A percentile compares a stretch with the other conserved stretches of the same genome.
Conservation (phyloP, 768 basidiomycete species). For the Rhodotorula diobovata region DNA sequence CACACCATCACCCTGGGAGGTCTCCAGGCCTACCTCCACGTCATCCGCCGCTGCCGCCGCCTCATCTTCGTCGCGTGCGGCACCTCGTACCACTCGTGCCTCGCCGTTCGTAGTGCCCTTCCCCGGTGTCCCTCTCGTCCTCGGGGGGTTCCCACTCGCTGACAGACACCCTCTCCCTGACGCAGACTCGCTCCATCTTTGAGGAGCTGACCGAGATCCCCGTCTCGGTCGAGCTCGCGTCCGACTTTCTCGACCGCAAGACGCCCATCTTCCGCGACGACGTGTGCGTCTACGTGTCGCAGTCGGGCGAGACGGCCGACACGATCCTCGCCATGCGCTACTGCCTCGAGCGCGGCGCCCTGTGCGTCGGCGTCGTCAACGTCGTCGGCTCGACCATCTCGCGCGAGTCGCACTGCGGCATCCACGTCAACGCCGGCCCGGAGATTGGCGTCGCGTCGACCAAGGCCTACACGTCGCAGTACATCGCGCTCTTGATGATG, state of each 20-base stretch:
- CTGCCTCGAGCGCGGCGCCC: conserved; percentile 91
- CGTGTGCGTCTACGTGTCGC: conserved; percentile 89
- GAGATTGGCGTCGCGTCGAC: conserved; percentile 99
- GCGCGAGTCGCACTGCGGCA: conserved; percentile 97
- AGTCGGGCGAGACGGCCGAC: conserved; percentile 98
- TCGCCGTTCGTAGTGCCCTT: conserved; percentile 56
- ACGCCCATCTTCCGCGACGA: conserved; percentile 99
- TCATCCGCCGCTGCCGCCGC: conserved; percentile 88
- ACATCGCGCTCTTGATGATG: conserved; percentile 95
- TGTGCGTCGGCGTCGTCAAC: conserved; percentile 96
- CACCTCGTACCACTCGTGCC: conserved; percentile 93
- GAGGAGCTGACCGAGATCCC: conserved; percentile 99
- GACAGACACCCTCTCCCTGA: neutral
- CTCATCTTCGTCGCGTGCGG: conserved; percentile 98
- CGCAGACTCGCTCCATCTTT: conserved; percentile 81
- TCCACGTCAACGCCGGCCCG: conserved; percentile 98
- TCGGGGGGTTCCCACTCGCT: neutral
- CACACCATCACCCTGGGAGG: conserved; percentile 90
- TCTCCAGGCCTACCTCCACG: conserved; percentile 86
- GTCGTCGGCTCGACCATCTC: conserved; percentile 89
- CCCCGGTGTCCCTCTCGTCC: neutral
- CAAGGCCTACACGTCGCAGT: conserved; percentile 87
- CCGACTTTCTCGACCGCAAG: conserved; percentile 97
- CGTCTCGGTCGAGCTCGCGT: conserved; percentile 91
- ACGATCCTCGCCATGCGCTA: conserved; percentile 94